A percentile compares a stretch with the other conserved stretches of the same genome.
phyloP scores from a whole-genome alignment of 805 yeast genomes.

The Nakazawaea pomicola region DNA sequence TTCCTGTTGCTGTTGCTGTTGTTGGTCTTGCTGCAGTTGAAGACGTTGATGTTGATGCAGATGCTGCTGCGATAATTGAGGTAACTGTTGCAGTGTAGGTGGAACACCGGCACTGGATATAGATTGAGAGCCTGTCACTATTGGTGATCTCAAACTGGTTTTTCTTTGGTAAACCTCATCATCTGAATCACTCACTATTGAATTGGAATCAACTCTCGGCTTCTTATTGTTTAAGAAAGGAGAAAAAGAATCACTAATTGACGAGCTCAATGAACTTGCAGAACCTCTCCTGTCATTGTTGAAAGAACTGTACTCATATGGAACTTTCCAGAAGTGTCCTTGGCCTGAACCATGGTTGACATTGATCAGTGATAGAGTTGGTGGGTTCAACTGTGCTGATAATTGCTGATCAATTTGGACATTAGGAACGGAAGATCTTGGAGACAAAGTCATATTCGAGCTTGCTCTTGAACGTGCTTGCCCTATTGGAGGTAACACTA shows the following conservation, averaged over 20 bases:
- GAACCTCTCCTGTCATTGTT: slow-evolving; percentile 35
- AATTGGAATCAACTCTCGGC: slow-evolving; percentile 15
- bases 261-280: slow-evolving; percentile 45
- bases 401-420: slow-evolving; percentile 1
- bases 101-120: background rate
- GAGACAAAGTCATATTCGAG: slow-evolving; percentile 8
- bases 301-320: slow-evolving; percentile 46
- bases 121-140: slow-evolving; percentile 5
- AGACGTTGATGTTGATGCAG: too few species aligned
- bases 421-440: slow-evolving; percentile 11
- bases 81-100: slow-evolving; percentile 8
- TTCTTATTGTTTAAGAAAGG: slow-evolving; percentile 14
- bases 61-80: too few species aligned
- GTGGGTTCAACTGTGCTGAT: slow-evolving; percentile 1
- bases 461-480: slow-evolving; percentile 11
- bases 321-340: slow-evolving; percentile 59
- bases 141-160: slow-evolving; percentile 13
- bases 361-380: too few species aligned
- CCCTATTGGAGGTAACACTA: slow-evolving; percentile 16
- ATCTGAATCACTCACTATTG: slow-evolving; percentile 15
- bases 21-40: too few species aligned
- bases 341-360: too few species aligned
- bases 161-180: slow-evolving; percentile 7
- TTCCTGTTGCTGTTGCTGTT: slow-evolving; percentile 15
- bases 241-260: slow-evolving; percentile 34